Percentiles rank a stretch among this genome's conserved stretches.
These are phyloP conservation scores for Stemphylium beticola DNA, from an alignment of 2,329 filamentous ascomycete genomes.

Conservation along the genomic window DNA sequence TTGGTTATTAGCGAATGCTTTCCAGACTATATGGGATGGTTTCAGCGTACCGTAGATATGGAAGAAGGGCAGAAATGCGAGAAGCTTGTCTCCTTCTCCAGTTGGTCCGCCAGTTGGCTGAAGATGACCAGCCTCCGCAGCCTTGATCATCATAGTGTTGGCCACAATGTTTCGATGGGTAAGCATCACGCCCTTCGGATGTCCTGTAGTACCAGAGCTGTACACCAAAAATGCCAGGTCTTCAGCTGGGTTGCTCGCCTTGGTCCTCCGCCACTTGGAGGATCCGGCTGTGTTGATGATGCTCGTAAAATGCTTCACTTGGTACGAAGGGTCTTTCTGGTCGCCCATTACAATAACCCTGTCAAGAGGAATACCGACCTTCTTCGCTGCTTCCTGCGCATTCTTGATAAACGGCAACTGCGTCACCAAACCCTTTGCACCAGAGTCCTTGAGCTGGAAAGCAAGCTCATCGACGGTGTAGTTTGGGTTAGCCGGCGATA, in stretches of 20 bases:
- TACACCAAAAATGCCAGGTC: conserved; percentile 88
- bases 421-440: conserved; percentile 76
- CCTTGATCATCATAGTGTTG: conserved; percentile 62
- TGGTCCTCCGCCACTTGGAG: conserved; percentile 64
- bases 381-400: conserved; percentile 70
- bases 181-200: conserved; percentile 90
- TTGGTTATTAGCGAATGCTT: background rate
- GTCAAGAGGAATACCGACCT: conserved; percentile 72
- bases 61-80: conserved; percentile 87
- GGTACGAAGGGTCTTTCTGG: conserved; percentile 62
- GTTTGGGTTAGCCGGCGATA: conserved; percentile 86
- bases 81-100: conserved; percentile 71
- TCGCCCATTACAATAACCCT: conserved; percentile 80
- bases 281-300: conserved; percentile 69
- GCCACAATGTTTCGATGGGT: conserved; percentile 82
- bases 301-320: conserved; percentile 74
- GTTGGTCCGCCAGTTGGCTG: conserved; percentile 64
- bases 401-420: conserved; percentile 70
- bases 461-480: conserved; percentile 85
- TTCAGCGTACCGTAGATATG: conserved; percentile 77
- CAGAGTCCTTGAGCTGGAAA: conserved; percentile 81
- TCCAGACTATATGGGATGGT: background rate
- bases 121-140: conserved; percentile 57
- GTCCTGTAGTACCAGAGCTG: conserved; percentile 85
- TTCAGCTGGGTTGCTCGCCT: conserved; percentile 66